Conservation (phyloP, 2,329 filamentous ascomycete genomes). For the Dothidotthia symphoricarpi region DNA sequence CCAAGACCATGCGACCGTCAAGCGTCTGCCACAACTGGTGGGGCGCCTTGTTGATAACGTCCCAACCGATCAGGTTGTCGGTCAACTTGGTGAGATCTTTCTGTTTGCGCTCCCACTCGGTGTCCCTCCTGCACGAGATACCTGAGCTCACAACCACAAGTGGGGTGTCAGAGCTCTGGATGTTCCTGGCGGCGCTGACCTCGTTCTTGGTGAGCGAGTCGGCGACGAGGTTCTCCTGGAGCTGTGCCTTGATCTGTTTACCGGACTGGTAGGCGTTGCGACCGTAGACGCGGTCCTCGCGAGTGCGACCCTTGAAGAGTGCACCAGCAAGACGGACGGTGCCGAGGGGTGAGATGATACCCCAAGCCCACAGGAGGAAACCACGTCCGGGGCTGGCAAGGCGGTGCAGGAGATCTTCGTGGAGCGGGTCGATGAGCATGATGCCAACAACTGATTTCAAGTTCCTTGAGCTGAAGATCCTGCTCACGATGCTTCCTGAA, state of each 20-base stretch:
- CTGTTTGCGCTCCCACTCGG: conserved; percentile 80
- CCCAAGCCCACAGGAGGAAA: conserved; percentile 82
- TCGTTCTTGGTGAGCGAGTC: conserved; percentile 81
- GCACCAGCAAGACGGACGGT: conserved; percentile 77
- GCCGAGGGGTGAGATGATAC: conserved; percentile 82
- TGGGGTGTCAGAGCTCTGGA: conserved; percentile 73
- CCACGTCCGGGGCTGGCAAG: conserved; percentile 68
- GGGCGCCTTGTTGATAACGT: conserved; percentile 79
- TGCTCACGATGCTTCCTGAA: conserved; percentile 82
- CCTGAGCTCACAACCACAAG: conserved; percentile 83
- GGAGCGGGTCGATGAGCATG: conserved; percentile 81
- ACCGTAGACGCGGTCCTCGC: conserved; percentile 83
- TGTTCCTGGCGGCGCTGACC: conserved; percentile 71
- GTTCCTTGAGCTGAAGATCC: conserved; percentile 86
- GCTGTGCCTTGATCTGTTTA: conserved; percentile 82
- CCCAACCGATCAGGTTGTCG: conserved; percentile 75
- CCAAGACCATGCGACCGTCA: conserved; percentile 71
- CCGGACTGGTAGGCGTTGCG: conserved; percentile 73
- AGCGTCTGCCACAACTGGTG: conserved; percentile 80
- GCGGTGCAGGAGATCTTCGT: conserved; percentile 76
- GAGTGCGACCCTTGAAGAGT: conserved; percentile 74
- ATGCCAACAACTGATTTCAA: conserved; percentile 71
- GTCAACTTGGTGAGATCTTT: conserved; percentile 79
- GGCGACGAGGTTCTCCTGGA: conserved; percentile 91
- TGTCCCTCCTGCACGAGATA: conserved; percentile 62